Conservation (phyloP, 371 early-diverging fungal species). For the Mortierella sp. region DNA sequence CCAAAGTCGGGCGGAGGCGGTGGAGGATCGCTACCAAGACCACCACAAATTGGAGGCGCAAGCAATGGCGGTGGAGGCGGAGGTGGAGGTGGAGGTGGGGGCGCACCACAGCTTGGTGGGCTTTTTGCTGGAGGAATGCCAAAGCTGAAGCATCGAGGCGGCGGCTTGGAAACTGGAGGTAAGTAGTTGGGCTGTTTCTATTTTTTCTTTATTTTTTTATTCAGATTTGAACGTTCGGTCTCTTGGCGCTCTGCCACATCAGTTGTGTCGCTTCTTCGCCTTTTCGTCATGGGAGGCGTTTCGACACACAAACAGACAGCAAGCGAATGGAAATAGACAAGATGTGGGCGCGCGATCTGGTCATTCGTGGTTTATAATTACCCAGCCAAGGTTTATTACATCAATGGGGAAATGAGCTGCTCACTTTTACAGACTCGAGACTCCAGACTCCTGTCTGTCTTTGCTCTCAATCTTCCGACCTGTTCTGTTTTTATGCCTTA, state of each 20-base stretch:
- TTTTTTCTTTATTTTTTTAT: not conserved
- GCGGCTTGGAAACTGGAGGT: conserved; percentile 58
- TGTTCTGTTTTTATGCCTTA: not conserved
- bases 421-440: not conserved
- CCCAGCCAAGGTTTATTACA: conserved; percentile 1
- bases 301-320: not conserved
- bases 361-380: conserved; percentile 4
- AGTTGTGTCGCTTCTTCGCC: conserved; percentile 11
- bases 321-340: not conserved
- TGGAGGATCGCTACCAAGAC: conserved; percentile 36
- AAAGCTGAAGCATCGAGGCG: conserved; percentile 64
- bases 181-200: conserved; percentile 20
- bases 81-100: conserved; percentile 12
- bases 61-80: conserved; percentile 24
- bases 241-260: conserved; percentile 3
- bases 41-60: conserved; percentile 43
- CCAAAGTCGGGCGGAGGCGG: conserved; percentile 38
- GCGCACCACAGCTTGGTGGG: conserved; percentile 64
- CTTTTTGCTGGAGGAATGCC: conserved; percentile 79
- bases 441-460: not conserved
- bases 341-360: not conserved
- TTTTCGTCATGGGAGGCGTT: not conserved
- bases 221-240: not conserved
- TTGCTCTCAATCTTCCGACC: not conserved
- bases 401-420: conserved; percentile 4